Conservation (phyloP, 345 rosid species). For the Alliaria petiolata region DNA sequence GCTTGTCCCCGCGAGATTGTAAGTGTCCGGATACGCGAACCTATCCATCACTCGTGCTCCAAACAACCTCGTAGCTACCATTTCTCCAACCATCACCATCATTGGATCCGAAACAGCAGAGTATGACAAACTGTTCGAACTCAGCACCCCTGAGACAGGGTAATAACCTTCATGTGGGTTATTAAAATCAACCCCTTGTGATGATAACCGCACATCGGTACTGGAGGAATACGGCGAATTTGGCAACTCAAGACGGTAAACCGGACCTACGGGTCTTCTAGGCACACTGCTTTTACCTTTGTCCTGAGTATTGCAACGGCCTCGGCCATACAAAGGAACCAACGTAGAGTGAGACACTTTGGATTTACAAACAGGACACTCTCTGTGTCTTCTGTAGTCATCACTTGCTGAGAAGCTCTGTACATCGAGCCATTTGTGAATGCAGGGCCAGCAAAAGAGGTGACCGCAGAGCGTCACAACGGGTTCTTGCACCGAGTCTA, state of each 20-base stretch:
- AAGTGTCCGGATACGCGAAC: conserved; percentile 49
- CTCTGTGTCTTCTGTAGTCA: conserved; percentile 39
- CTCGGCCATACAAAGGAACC: conserved; percentile 83
- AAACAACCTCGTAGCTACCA: conserved; percentile 56
- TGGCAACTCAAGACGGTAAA: conserved; percentile 30
- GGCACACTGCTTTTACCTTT: conserved; percentile 31
- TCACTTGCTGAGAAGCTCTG: conserved; percentile 33
- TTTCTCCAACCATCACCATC: conserved; percentile 66
- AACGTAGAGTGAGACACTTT: conserved; percentile 60
- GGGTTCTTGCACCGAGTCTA: conserved; percentile 75
- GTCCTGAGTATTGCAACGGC: conserved; percentile 31
- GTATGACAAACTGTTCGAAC: conserved; percentile 35
- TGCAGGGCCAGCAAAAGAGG: conserved; percentile 95
- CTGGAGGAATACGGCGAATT: conserved; percentile 11
- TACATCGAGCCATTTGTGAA: conserved; percentile 80
- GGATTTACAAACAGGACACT: conserved; percentile 95
- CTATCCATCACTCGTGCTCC: conserved; percentile 48
- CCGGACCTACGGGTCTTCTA: conserved; percentile 52
- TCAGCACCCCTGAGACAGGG: conserved; percentile 35
- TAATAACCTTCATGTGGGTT: conserved; percentile 32
- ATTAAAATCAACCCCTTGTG: conserved; percentile 32
- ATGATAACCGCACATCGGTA: conserved; percentile 14
- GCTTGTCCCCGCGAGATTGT: conserved; percentile 39
- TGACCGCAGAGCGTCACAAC: conserved; percentile 94
- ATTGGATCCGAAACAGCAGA: conserved; percentile 42